Percentiles rank a stretch among this genome's conserved stretches.
Conservation (phyloP, 129 eudicot species). For the Scalesia atractyloides region DNA sequence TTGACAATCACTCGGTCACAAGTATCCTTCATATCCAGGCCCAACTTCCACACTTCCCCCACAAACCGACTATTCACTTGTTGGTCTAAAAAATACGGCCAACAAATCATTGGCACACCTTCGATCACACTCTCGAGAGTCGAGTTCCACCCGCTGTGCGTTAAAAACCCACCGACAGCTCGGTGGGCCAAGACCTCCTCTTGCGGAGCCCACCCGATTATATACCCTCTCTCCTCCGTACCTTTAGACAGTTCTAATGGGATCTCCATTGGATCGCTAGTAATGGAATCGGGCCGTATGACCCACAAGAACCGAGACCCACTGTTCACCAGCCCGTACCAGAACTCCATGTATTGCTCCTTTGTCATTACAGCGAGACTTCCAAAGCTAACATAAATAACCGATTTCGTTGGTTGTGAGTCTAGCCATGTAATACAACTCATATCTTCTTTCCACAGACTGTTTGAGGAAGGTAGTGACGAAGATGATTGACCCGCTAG, state of each 20-base stretch:
- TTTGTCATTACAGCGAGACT: conserved; percentile 38
- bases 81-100: conserved; percentile 58
- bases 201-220: conserved; percentile 59
- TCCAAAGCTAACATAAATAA: conserved; percentile 54
- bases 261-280: conserved; percentile 4
- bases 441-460: conserved; percentile 36
- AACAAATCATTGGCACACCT: conserved; percentile 61
- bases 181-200: conserved; percentile 58
- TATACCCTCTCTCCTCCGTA: conserved; percentile 40
- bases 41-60: conserved; percentile 50
- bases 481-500: conserved; percentile 21
- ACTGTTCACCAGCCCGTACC: conserved; percentile 55
- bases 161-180: conserved; percentile 57
- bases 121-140: conserved; percentile 47
- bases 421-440: conserved; percentile 51
- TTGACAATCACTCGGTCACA: conserved; percentile 45
- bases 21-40: conserved; percentile 53
- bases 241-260: conserved; percentile 34
- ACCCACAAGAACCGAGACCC: conserved; percentile 47
- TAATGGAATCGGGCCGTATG: conserved; percentile 35
- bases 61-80: conserved; percentile 54
- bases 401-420: conserved; percentile 51
- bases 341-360: conserved; percentile 49
- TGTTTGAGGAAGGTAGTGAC: conserved; percentile 36
- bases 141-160: conserved; percentile 63